Evolutionary conservation across 2,329 filamentous ascomycete species (phyloP), one percentile per base, ranked within the genome.

Genomic region (Exophiala oligosperma): DNA sequence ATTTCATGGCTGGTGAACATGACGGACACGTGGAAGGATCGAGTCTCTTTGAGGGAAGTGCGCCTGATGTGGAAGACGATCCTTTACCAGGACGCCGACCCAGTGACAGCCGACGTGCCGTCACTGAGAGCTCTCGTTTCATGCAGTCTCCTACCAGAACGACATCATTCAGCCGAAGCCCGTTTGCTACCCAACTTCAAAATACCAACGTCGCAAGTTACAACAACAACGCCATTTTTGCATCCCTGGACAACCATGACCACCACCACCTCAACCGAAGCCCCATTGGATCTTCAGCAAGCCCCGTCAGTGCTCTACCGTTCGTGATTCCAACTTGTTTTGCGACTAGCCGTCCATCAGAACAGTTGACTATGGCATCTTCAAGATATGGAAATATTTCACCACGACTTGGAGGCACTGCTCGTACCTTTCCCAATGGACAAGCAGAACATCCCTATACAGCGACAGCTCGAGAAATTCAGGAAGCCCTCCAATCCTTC

Each of bases 61-160:
- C 57, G 17, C 62, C 62, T 3, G 62, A 64, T 43, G 50, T 62
- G 9, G 62, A 64, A 23, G 61, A 59, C 6, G 40, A 40, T 29
- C 38, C 52, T n/a, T 17, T 29, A 7, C 32, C 49, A 26, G 28
- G 14, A 24, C 50, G 54, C 9, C 51, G 47, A 21, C 14, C 58
- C 59, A 51, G 63, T 64, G 58, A 68, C 60, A 60, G 67, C 56
- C 48, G 57, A 50, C 51, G 63, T 50, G 32, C 54, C 23, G 28
- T 56, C 26, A 53, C 38, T 14, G 41, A 41, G 29, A 52, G 29
- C 28, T 26, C 54, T 28, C 59, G 62, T n/a, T 52, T 43, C 17
- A 24, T 54, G 7, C 48, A 52, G 43, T 62, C 62, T 41, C 54
- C 59, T 23, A 56, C 46, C 9, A 52, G 48, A 9, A 17, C 44